phyloP scores from a whole-genome alignment of 495 filamentous ascomycete genomes.

The Xylaria castorea region DNA sequence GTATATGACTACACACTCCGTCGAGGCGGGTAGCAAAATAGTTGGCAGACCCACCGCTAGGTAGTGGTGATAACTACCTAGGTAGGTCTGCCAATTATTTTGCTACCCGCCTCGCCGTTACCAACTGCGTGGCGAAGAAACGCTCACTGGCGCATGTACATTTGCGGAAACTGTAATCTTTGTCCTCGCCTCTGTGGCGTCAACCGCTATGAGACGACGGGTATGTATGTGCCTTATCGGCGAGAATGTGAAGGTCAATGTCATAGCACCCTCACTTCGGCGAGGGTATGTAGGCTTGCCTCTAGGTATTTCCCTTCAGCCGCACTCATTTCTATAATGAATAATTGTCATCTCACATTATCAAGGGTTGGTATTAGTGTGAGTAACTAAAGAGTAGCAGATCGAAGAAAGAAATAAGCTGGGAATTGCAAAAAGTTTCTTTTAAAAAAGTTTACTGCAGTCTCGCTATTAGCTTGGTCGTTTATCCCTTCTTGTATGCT shows the following conservation, averaged over 20 bases:
- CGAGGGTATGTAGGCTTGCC: conserved; percentile 51
- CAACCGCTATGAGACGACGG: conserved; percentile 74
- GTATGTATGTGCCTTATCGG: conserved; percentile 78
- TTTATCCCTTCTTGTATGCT: neutral
- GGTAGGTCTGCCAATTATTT: too few relatives aligned
- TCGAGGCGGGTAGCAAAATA: too few relatives aligned
- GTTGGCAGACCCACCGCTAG: too few relatives aligned
- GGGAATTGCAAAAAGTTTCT: too few relatives aligned
- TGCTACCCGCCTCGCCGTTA: too few relatives aligned
- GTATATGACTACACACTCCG: conserved; percentile 75
- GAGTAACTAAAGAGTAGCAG: too few relatives aligned
- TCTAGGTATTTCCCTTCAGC: neutral
- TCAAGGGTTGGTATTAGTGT: too few relatives aligned
- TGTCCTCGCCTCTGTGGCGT: conserved; percentile 76
- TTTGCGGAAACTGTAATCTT: conserved; percentile 74
- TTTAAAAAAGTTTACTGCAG: neutral
- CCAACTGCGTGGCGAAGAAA: conserved; percentile 64
- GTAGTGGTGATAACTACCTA: too few relatives aligned
- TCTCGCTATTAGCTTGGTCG: neutral
- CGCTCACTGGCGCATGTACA: conserved; percentile 71
- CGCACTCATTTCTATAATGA: neutral
- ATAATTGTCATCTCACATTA: neutral
- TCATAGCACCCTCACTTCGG: conserved; percentile 79
- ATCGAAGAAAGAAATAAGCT: too few relatives aligned
- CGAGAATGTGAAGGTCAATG: conserved; percentile 73